Evolutionary conservation across 2,329 filamentous ascomycete species (phyloP), one percentile per base, ranked within the genome.

Genomic region (Alternaria sp.): DNA sequence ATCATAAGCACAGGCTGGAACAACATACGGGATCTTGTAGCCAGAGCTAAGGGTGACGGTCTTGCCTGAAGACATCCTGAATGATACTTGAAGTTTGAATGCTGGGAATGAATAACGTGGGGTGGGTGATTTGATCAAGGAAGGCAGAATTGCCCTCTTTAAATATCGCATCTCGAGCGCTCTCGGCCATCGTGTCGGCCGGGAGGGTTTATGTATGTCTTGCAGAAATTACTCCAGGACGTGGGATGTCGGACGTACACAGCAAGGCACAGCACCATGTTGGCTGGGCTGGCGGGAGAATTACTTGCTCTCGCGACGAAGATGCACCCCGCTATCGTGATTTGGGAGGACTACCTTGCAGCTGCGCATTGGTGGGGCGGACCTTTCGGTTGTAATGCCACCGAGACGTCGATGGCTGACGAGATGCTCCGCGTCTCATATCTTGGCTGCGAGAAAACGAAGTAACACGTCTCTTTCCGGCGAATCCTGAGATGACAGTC

Each of bases 1-100:
- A 8, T 21, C 5, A 50, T 36, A 19, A 8, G 17, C n/a, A 30
- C 2, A 19, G 1, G 12, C 4, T 43, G 30, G 5, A 60, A 90
- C 89, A 70, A 63, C 72, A 11, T 68, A 75, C 73, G 74, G 90
- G 69, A 96, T 77, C 64, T 75, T 75, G 67, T 69, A 25, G 57
- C 75, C 75, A 26, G 71, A 72, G 67, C 69, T 77, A 45, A 77
- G 71, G 15, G 69, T 75, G 36, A 73, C 67, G n/a, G 72, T 76
- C 72, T 79, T 74, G 69, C 81, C 80, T 57, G 79, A 72, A 60
- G 71, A 72, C 72, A 76, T 75, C 55, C 44, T 76, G 71, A 65
- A 59, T 28, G 51, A 54, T 58, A 45, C 30, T 40, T 62, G 55
- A 44, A 45, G n/a, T 54, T 32, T 62, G 21, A 32, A 36, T 21